These are phyloP conservation scores for Aspergillus costaricaensis DNA, from an alignment of 2,329 filamentous ascomycete species.

Conservation along the genomic window DNA sequence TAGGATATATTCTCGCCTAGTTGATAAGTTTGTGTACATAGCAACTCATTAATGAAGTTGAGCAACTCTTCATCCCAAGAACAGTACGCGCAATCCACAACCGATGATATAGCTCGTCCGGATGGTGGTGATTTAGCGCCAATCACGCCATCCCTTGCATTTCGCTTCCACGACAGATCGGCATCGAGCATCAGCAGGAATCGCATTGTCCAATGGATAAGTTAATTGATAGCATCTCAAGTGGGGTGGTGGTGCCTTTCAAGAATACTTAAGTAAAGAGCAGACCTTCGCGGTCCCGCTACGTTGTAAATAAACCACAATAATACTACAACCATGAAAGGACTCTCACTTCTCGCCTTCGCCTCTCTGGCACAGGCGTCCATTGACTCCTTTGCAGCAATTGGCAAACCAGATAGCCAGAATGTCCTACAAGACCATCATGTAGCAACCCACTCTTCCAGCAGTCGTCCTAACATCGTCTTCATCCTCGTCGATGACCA, in stretches of 20 bases:
- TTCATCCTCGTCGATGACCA: constrained; percentile 69
- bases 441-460: neutral
- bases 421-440: neutral
- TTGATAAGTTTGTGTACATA: neutral
- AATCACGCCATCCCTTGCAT: neutral
- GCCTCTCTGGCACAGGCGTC: neutral
- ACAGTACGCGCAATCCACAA: too few species aligned
- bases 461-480: constrained; percentile 55
- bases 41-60: neutral
- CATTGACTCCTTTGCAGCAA: neutral
- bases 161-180: neutral
- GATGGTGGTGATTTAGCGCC: neutral
- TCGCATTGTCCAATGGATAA: too few species aligned
- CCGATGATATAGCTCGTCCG: neutral
- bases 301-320: neutral
- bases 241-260: too few species aligned
- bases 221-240: too few species aligned
- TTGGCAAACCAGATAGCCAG: neutral
- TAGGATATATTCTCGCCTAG: too few species aligned
- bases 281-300: neutral
- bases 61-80: too few species aligned
- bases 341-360: neutral
- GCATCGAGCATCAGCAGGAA: too few species aligned
- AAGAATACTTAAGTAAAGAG: too few species aligned
- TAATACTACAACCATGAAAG: neutral